Evolutionary conservation across 441 rosid species (phyloP), one percentile per base, ranked within the genome.

Genomic region (Omphalea diandra): DNA sequence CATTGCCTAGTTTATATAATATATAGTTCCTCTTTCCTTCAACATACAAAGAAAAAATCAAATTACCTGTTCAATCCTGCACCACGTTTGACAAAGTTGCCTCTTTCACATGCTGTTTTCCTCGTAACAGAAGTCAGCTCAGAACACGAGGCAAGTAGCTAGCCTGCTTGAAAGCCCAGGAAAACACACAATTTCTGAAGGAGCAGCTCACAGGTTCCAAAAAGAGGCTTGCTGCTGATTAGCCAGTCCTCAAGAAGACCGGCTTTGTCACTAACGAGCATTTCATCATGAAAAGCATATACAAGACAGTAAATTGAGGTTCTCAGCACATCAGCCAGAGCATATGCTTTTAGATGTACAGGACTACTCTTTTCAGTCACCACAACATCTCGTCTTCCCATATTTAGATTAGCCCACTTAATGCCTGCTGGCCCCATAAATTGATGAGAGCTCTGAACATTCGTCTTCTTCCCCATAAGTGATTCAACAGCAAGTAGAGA

Each of bases 191-290:
- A 74, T 74, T 88, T 90, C 83, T 90, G 92, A 46, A 81, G 44
- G 59, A 90, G 84, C 78, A 90, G 73, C 68, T 90, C 94, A 0
- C 65, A 78, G 15, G 83, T 83, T 56, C 97, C 97, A 44, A 85
- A 86, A 72, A 77, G 67, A 18, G 90, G 96, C 75, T 85, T 90
- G 35, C 75, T 53, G 38, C 71, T 66, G 5, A 72, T 63, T 43
- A 89, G 71, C 97, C 98, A 94, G 68, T 88, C 94, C 78, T 90
- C 96, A 47, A 94, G 97, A 65, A 77, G 76, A 3, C 93, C 87
- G 1, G 86, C 73, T 78, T 85, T 86, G 65, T 85, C 90, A 57
- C 88, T 79, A 17, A 78, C 72, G 18, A 84, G 53, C 98, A 91
- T 91, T 84, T 88, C 98, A 4, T 78, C 55, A 14, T 91, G 89